A percentile compares a stretch with the other conserved stretches of the same genome.
Conservation (phyloP, 2,329 filamentous ascomycete genomes). For the Fusarium sp. region DNA sequence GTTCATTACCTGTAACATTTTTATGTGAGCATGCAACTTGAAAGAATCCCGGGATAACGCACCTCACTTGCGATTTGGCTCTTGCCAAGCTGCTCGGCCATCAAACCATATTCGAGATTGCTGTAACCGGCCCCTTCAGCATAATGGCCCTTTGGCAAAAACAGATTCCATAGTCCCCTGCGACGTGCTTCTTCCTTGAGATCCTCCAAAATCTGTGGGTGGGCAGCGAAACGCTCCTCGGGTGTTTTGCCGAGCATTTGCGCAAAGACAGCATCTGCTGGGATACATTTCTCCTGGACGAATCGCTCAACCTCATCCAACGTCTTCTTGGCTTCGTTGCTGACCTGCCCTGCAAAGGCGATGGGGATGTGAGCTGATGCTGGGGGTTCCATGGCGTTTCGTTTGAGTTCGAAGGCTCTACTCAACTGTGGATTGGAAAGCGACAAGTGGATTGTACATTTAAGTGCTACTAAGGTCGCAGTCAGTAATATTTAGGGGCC, state of each 20-base stretch:
- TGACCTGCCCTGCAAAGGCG: neutral
- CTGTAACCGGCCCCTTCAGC: neutral
- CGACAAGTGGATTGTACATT: neutral
- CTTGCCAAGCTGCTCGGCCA: constrained; percentile 3
- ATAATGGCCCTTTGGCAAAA: neutral
- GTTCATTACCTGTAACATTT: neutral
- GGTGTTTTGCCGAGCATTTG: neutral
- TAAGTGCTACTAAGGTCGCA: no score
- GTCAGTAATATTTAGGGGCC: neutral
- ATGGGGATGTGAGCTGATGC: neutral
- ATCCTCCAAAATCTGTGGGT: neutral
- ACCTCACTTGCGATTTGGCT: neutral
- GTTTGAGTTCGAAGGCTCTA: neutral
- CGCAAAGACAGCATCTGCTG: neutral
- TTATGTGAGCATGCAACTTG: neutral
- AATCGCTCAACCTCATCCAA: neutral
- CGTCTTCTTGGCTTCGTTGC: neutral
- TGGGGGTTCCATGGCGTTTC: neutral
- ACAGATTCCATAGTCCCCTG: neutral
- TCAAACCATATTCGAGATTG: constrained; percentile 4
- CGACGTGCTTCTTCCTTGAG: neutral
- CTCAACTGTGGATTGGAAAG: neutral
- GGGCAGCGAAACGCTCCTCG: neutral
- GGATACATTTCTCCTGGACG: constrained; percentile 1
- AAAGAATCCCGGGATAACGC: neutral